These are phyloP conservation scores for Nematodospora valgi DNA, from an alignment of 805 yeast species.

Conservation along the genomic window DNA sequence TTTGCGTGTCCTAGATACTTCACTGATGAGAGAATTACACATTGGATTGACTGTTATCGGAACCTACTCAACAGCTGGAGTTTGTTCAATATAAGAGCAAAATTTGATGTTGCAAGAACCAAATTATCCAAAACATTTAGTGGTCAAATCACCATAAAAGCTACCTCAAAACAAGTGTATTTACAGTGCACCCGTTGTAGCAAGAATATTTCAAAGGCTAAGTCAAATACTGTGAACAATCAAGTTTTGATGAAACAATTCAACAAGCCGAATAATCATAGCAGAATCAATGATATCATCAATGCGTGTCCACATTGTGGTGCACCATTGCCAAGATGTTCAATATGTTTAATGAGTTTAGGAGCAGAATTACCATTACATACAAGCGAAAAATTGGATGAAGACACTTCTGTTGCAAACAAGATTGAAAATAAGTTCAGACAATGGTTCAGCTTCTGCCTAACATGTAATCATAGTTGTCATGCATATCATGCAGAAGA, in stretches of 20 bases:
- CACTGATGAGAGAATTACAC: constrained; percentile 64
- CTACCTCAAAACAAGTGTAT: constrained; percentile 70
- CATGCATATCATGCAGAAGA: constrained; percentile 95
- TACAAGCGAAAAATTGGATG: constrained; percentile 21
- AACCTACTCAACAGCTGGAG: constrained; percentile 75
- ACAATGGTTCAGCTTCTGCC: constrained; percentile 89
- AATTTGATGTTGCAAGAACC: constrained; percentile 76
- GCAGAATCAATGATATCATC: constrained; percentile 16
- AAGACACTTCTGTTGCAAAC: constrained; percentile 11
- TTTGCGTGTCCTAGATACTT: constrained; percentile 85
- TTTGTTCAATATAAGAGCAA: constrained; percentile 72
- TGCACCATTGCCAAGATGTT: constrained; percentile 82
- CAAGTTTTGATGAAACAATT: constrained; percentile 31
- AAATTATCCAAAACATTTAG: constrained; percentile 52
- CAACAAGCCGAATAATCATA: constrained; percentile 21
- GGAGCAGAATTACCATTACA: constrained; percentile 62
- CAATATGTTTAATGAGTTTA: constrained; percentile 77
- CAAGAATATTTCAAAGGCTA: constrained; percentile 53
- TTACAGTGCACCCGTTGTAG: constrained; percentile 83
- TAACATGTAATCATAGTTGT: constrained; percentile 89
- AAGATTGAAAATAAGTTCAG: constrained; percentile 47
- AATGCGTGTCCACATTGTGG: constrained; percentile 80
- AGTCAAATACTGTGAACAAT: constrained; percentile 10
- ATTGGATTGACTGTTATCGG: constrained; percentile 76
- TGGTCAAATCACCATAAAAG: constrained; percentile 46